Evolutionary conservation across 1,139 yeast species (phyloP), one percentile per base, ranked within the genome.

Genomic region (Taiozyma sp.): DNA sequence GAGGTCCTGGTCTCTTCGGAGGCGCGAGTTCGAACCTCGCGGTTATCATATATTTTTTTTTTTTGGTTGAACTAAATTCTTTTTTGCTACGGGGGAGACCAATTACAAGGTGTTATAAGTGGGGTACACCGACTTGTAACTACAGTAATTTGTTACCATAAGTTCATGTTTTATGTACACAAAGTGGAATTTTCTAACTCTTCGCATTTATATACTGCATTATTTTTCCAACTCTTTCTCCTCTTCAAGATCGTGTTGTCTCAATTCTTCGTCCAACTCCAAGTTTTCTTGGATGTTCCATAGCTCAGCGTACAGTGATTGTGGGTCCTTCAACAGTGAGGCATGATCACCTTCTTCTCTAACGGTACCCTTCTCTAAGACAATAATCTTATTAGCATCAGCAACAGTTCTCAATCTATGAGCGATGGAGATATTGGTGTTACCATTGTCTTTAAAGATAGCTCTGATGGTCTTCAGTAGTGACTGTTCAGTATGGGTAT

Each of bases 251-350:
- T 37, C 41, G 14, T 19, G 41, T 13, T 37, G 41, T 37, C 24
- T 37, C 6, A 37, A 37, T 44, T 69, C 70, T 43, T 70, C 73
- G 24, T 72, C 70, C 46, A 81, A 58, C 47, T 84, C 85, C 55
- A 87, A 72, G 59, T 83, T 78, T 66, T 93, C 99, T 71, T 93
- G 99, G 47, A 95, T 88, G 60, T 84, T 79, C 99, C 99, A 93
- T 64, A 93, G 75, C 54, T 81, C 83, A 19, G 80, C 74, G 68
- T 93, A 93, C 50, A 91, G 72, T 1, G 95, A 81, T 10, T 69
- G 71, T 0, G 73, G 72, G 43, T 73, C 70, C 22, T 67, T 69
- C 51, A 93, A 68, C 44, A 95, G 74, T 32, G 74, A 75, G 35
- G 70, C 67, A 65, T 93, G 99, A 0, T 83, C 79, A 24, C 99